Conservation (phyloP, 208 protist species). For the Trypanosoma avium region DNA sequence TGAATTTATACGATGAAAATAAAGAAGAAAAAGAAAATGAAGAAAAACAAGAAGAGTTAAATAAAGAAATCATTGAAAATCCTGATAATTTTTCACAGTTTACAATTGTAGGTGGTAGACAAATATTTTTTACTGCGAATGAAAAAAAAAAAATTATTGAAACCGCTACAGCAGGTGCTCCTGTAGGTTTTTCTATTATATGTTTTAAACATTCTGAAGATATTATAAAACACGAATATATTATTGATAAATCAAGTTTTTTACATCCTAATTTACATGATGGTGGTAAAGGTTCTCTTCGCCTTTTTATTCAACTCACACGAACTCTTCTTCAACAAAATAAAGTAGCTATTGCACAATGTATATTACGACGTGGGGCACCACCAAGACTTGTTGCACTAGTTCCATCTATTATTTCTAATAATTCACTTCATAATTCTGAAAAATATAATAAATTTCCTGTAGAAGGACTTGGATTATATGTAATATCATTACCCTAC, state of each 20-base stretch:
- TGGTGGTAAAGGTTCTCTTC: constrained; percentile 41
- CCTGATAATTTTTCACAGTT: constrained; percentile 6
- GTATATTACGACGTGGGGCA: constrained; percentile 23
- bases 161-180: constrained; percentile 32
- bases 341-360: constrained; percentile 76
- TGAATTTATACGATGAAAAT: constrained; percentile 4
- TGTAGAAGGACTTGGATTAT: constrained; percentile 70
- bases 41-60: neutral
- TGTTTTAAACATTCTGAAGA: constrained; percentile 65
- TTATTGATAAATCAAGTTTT: constrained; percentile 43
- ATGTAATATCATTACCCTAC: constrained; percentile 81
- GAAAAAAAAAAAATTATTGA: constrained; percentile 40
- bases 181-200: constrained; percentile 64
- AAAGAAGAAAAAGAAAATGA: constrained; percentile 21
- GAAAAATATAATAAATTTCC: constrained; percentile 18
- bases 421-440: neutral
- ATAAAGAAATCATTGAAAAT: neutral
- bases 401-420: constrained; percentile 38
- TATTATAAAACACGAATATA: constrained; percentile 53
- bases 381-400: constrained; percentile 76
- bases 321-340: constrained; percentile 45
- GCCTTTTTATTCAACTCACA: constrained; percentile 70
- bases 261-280: constrained; percentile 48
- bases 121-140: constrained; percentile 37
- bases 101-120: constrained; percentile 28